Percentiles rank a stretch among this genome's conserved stretches.
Evolutionary conservation across 2,329 filamentous ascomycete species (phyloP).

Genomic region (Lachnellula arida): DNA sequence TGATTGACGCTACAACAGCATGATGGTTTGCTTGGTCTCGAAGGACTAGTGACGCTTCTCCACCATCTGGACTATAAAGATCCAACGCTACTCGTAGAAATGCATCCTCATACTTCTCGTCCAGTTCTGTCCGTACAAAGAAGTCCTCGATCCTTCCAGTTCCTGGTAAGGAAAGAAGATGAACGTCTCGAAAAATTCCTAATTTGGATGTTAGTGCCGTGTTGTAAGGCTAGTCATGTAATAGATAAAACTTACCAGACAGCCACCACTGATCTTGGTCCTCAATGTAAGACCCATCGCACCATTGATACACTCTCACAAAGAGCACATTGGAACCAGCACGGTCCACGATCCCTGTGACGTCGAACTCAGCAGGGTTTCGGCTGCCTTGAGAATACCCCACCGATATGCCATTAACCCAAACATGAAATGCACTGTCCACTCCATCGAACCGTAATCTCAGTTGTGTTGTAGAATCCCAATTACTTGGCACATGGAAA

Average conservation of each 20-base stretch:
- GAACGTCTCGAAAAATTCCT: constrained; percentile 46
- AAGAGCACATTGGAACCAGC: constrained; percentile 47
- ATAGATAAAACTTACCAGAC: constrained; percentile 63
- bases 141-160: too few relatives aligned
- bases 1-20: too few relatives aligned
- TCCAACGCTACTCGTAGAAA: too few relatives aligned
- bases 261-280: constrained; percentile 66
- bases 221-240: constrained; percentile 54
- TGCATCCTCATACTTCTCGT: too few relatives aligned
- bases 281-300: constrained; percentile 64
- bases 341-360: constrained; percentile 43
- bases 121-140: too few relatives aligned
- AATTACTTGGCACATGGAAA: too few relatives aligned
- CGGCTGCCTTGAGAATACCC: constrained; percentile 66
- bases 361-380: constrained; percentile 66
- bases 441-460: constrained; percentile 60
- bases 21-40: too few relatives aligned
- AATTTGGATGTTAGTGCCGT: constrained; percentile 48
- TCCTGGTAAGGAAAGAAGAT: constrained; percentile 30
- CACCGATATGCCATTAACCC: constrained; percentile 59
- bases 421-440: constrained; percentile 66
- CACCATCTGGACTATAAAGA: too few relatives aligned
- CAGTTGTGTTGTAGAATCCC: too few relatives aligned
- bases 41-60: too few relatives aligned
- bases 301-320: constrained; percentile 68